phyloP scores from a whole-genome alignment of 2,329 filamentous ascomycete species.

The Meredithiella fracta region DNA sequence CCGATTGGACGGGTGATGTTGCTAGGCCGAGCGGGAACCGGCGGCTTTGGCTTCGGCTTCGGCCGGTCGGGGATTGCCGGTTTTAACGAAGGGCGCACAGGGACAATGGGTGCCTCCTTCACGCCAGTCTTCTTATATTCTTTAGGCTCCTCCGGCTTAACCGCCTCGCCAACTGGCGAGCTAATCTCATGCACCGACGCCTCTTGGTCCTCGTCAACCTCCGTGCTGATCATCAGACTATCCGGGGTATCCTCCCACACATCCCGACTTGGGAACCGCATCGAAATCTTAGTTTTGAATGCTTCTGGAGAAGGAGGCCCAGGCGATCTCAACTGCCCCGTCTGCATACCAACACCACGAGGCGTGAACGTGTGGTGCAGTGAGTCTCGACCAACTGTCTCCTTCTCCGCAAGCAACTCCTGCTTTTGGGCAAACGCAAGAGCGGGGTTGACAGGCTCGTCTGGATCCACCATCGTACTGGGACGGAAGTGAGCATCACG shows the following conservation, averaged over 20 bases:
- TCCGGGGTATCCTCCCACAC: conserved; percentile 92
- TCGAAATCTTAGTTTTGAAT: conserved; percentile 6
- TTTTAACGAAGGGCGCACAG: conserved; percentile 20
- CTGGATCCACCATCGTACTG: conserved; percentile 18
- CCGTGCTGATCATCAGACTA: conserved; percentile 63
- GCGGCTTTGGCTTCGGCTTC: conserved; percentile 62
- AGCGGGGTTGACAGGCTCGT: conserved; percentile 37
- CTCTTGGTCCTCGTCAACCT: conserved; percentile 28
- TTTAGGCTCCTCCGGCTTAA: not conserved
- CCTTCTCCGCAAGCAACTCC: conserved; percentile 45
- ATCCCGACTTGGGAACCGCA: conserved; percentile 66
- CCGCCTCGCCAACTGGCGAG: not conserved
- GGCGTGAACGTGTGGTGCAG: conserved; percentile 34
- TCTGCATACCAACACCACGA: conserved; percentile 14
- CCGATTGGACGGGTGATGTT: conserved; percentile 45
- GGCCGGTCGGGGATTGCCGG: conserved; percentile 25
- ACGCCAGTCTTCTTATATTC: not conserved
- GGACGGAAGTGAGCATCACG: conserved; percentile 20
- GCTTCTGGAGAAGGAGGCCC: conserved; percentile 1
- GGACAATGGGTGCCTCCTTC: conserved; percentile 15
- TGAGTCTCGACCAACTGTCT: conserved; percentile 21
- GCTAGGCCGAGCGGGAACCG: conserved; percentile 42
- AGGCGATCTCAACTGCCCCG: not conserved
- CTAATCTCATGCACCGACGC: not conserved
- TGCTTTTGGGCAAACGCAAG: conserved; percentile 50